Conservation (phyloP, 2,329 filamentous ascomycete genomes). For the Trichoderma lentiforme region DNA sequence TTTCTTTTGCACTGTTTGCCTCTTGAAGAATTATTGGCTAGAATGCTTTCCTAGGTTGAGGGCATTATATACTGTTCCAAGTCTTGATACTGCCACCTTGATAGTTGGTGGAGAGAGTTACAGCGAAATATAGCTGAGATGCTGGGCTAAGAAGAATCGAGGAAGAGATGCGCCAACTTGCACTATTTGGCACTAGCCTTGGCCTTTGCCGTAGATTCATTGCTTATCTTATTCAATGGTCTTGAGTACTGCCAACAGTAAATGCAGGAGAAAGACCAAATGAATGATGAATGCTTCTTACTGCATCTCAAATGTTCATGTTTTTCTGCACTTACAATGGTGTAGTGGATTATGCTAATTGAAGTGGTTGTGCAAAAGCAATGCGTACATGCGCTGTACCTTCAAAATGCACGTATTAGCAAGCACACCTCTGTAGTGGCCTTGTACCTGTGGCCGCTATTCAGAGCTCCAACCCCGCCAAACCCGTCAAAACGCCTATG, state of each 20-base stretch:
- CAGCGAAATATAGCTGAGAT: not conserved
- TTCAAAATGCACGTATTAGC: not conserved
- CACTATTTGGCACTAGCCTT: not conserved
- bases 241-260: not conserved
- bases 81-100: not conserved
- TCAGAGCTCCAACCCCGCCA: constrained; percentile 13
- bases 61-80: not conserved
- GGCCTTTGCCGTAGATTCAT: not conserved
- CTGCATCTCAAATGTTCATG: not conserved
- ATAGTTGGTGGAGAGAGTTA: not conserved
- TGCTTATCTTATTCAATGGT: not conserved
- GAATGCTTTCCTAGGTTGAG: not conserved
- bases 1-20: not conserved
- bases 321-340: not conserved
- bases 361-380: not conserved
- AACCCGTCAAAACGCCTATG: not conserved
- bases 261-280: not conserved
- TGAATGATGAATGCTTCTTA: not conserved
- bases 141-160: not conserved
- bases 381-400: not conserved
- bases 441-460: not conserved
- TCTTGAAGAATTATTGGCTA: not conserved
- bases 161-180: not conserved
- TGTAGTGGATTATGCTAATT: not conserved
- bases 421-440: not conserved